Conservation (phyloP, 371 early-diverging fungal species). For the Circinella umbellata region DNA sequence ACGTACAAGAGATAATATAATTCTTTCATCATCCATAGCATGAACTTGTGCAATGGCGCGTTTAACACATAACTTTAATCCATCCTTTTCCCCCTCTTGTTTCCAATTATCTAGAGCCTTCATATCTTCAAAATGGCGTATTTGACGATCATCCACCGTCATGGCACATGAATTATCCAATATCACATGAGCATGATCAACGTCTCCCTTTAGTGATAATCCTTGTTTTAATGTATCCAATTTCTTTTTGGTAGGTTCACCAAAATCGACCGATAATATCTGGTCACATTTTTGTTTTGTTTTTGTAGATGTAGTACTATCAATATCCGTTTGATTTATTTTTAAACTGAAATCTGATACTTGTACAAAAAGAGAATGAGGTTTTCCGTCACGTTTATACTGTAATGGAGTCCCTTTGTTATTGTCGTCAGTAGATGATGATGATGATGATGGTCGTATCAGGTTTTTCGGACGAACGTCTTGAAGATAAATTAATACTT, state of each 20-base stretch:
- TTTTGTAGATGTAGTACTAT: neutral
- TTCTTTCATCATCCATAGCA: slow-evolving; percentile 29
- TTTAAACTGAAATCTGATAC: slow-evolving; percentile 35
- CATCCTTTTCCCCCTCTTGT: slow-evolving; percentile 10
- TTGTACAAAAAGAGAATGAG: slow-evolving; percentile 48
- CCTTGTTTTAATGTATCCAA: slow-evolving; percentile 39
- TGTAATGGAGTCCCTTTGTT: slow-evolving; percentile 24
- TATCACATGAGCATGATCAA: slow-evolving; percentile 22
- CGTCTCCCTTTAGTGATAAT: slow-evolving; percentile 17
- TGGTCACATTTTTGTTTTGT: too few relatives aligned
- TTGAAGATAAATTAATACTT: slow-evolving; percentile 44
- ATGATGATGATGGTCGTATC: slow-evolving; percentile 21
- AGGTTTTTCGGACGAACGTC: slow-evolving; percentile 44
- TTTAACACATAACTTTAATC: slow-evolving; percentile 30
- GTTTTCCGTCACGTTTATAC: slow-evolving; percentile 44
- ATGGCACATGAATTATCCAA: slow-evolving; percentile 48
- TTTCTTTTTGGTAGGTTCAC: slow-evolving; percentile 32
- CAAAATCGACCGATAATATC: slow-evolving; percentile 15
- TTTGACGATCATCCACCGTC: slow-evolving; percentile 42
- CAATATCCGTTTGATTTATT: slow-evolving; percentile 12
- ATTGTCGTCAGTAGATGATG: neutral
- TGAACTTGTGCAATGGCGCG: slow-evolving; percentile 41
- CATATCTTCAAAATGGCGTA: slow-evolving; percentile 28
- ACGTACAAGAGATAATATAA: slow-evolving; percentile 37
- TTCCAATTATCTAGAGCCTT: slow-evolving; percentile 19